Evolutionary conservation across 768 basidiomycete genomes (phyloP).

Genomic region (Pholiota conissans): DNA sequence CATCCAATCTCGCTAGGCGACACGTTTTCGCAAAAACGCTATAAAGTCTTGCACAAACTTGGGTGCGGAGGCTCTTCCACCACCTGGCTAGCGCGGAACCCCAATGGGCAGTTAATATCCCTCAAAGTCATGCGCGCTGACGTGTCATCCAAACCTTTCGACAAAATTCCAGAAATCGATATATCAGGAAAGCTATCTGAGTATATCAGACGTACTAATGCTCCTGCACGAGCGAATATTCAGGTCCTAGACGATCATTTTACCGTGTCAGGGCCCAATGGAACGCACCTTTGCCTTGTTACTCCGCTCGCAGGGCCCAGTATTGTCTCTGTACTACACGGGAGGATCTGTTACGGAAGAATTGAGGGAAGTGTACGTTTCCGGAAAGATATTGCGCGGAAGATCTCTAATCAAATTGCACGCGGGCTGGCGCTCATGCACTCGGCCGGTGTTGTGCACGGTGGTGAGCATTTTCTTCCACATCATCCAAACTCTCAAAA

Average conservation of each 20-base stretch:
- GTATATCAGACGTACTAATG: not conserved
- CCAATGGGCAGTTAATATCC: slow-evolving; percentile 24
- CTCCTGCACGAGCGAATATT: slow-evolving; percentile 19
- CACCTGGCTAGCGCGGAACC: slow-evolving; percentile 36
- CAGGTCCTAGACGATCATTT: slow-evolving; percentile 43
- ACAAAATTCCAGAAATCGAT: slow-evolving; percentile 27
- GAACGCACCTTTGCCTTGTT: slow-evolving; percentile 49
- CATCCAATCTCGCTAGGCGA: slow-evolving; percentile 53
- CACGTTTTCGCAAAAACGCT: slow-evolving; percentile 44
- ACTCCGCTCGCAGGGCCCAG: slow-evolving; percentile 46
- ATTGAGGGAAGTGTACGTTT: too few relatives aligned
- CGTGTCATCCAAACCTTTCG: slow-evolving; percentile 23
- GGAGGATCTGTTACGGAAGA: too few relatives aligned
- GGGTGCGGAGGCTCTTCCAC: slow-evolving; percentile 42
- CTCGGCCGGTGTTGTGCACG: slow-evolving; percentile 31
- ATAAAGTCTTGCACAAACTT: slow-evolving; percentile 47
- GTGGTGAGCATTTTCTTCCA: slow-evolving; percentile 28
- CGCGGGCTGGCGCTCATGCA: slow-evolving; percentile 31
- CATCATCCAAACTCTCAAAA: not conserved
- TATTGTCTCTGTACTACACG: slow-evolving; percentile 26
- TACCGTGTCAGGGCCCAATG: slow-evolving; percentile 46
- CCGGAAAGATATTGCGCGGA: slow-evolving; percentile 33
- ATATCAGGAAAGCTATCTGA: slow-evolving; percentile 32
- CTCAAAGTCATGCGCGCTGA: slow-evolving; percentile 36
- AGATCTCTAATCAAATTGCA: slow-evolving; percentile 31